Base-by-base conservation (phyloP, 1,139 yeast species). In the Spathaspora sp. region DNA sequence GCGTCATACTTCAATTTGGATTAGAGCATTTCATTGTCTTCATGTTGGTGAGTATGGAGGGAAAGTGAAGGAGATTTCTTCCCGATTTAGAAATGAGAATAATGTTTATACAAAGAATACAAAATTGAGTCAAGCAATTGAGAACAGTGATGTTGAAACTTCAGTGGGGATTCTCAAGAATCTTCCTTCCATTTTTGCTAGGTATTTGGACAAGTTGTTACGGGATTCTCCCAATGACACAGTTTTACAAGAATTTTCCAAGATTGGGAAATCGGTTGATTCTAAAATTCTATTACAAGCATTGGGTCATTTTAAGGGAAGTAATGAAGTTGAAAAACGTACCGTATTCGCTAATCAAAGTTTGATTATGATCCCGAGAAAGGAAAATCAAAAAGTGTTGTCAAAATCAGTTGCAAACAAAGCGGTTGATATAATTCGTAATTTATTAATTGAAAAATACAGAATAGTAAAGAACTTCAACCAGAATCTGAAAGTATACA, bases 1-100 rank as follows among this genome's bases (percentile, higher is more conserved):
- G 36, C 37, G 45, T 6, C 49, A 52, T 33, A 18, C 37, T 7
- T 37, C 39, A 7, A 36, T 44, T 6, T 52, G 54, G 54, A 46
- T 42, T 11, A 11, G 45, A 4, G 53, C 54, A 38, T 52, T 52
- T 41, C 55, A 52, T 40, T 41, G 45, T 20, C 44, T 52, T 13
- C 55, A 52, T 46, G 45, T 51, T 17, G 54, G 54, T 10, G 54
- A 52, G 24, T 51, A 40, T 41, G 46, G 43, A 8, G 38, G 41
- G 8, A 37, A 36, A 16, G 41, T 38, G 9, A 16, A 31, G 15
- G 29, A 34, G 10, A 46, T 52, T 33, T 54, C 55, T 7, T 13
- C 37, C 1, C 7, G 37, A 20, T 46, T 47, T 23, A 42, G 55
- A 33, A 49, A 51, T 29, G 47, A 45, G 24, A 41, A 36, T 17